phyloP scores from a whole-genome alignment of 2,329 filamentous ascomycete genomes.

The Aureobasidium pullulans region DNA sequence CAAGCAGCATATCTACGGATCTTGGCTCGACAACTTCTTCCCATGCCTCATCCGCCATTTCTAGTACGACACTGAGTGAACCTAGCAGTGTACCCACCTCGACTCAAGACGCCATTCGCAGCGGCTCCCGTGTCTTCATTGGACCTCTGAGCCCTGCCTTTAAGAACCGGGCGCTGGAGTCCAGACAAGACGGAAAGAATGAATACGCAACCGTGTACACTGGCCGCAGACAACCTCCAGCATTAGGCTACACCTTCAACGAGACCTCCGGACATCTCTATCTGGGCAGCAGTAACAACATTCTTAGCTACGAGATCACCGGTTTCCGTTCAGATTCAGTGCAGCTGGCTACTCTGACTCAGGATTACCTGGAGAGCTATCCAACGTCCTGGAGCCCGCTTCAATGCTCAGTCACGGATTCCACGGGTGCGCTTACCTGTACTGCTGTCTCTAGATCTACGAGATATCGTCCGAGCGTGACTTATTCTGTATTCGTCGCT shows the following conservation, averaged over 20 bases:
- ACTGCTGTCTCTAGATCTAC: neutral
- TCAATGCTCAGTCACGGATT: neutral
- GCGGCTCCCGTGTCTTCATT: neutral
- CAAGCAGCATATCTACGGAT: neutral
- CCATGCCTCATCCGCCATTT: neutral
- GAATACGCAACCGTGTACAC: neutral
- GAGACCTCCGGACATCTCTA: neutral
- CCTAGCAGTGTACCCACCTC: neutral
- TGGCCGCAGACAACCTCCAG: neutral
- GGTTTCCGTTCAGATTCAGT: neutral
- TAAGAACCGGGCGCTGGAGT: neutral
- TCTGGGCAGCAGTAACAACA: neutral
- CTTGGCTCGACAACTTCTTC: neutral
- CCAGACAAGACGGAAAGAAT: neutral
- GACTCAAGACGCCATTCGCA: neutral
- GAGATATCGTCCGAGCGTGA: neutral
- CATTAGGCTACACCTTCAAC: neutral
- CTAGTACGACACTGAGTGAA: neutral
- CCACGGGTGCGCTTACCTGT: neutral
- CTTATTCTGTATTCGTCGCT: neutral
- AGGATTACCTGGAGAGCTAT: neutral
- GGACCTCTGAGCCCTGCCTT: neutral
- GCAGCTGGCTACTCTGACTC: neutral
- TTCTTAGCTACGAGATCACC: neutral
- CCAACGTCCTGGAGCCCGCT: neutral